phyloP scores from a whole-genome alignment of 805 yeast species.

The Ogataea zsoltii region DNA sequence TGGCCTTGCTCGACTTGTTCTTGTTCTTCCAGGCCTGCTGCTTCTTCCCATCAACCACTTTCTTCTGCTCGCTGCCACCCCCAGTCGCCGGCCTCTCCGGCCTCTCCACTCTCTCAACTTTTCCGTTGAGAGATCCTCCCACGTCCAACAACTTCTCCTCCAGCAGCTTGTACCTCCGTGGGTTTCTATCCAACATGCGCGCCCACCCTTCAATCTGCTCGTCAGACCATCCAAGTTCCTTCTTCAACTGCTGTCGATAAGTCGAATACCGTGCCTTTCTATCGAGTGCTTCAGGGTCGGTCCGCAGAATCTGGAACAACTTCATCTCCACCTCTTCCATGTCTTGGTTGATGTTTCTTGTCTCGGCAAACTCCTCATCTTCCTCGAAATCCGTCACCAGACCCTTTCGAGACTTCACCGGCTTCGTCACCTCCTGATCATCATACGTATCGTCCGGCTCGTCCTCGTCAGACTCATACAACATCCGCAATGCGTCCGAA shows the following conservation, averaged over 20 bases:
- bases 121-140: conserved; percentile 36
- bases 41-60: conserved; percentile 28
- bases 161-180: conserved; percentile 57
- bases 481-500: conserved; percentile 53
- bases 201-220: conserved; percentile 96
- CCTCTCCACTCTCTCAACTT: conserved; percentile 18
- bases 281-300: conserved; percentile 50
- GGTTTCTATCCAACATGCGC: conserved; percentile 66
- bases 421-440: conserved; percentile 48
- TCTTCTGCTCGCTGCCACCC: neutral
- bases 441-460: conserved; percentile 81
- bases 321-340: conserved; percentile 44
- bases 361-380: conserved; percentile 20
- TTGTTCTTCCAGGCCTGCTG: conserved; percentile 49
- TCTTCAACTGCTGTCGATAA: conserved; percentile 51
- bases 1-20: conserved; percentile 57
- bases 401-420: conserved; percentile 9
- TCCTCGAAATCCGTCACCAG: conserved; percentile 37
- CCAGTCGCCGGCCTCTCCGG: neutral
- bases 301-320: conserved; percentile 56
- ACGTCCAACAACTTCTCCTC: conserved; percentile 59
- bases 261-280: conserved; percentile 47
- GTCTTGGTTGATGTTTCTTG: conserved; percentile 13
- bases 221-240: conserved; percentile 69
- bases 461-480: conserved; percentile 79